Percentiles rank a stretch among this genome's conserved stretches.
phyloP scores from a whole-genome alignment of 768 basidiomycete species.

The Xanthoconium stramineum region DNA sequence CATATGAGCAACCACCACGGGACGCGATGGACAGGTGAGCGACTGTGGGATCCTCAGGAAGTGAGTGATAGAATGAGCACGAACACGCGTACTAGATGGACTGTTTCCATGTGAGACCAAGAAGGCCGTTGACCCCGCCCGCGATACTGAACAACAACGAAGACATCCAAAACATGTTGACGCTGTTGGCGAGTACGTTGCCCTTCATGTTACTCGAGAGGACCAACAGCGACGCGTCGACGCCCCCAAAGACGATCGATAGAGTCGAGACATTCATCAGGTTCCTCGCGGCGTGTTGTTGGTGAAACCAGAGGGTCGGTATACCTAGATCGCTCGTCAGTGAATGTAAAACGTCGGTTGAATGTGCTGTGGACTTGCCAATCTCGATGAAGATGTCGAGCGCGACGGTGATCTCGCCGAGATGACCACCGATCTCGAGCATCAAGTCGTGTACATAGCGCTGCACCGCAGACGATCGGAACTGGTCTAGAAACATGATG shows the following conservation, averaged over 20 bases:
- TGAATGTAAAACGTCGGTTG: neutral
- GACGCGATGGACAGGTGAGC: constrained; percentile 49
- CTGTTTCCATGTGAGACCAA: constrained; percentile 54
- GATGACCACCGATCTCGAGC: constrained; percentile 47
- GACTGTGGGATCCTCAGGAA: constrained; percentile 24
- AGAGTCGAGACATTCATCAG: constrained; percentile 49
- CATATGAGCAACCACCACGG: constrained; percentile 64
- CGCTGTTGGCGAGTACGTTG: constrained; percentile 33
- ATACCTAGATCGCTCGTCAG: constrained; percentile 34
- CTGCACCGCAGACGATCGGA: constrained; percentile 48
- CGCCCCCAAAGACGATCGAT: constrained; percentile 53
- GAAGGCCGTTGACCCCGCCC: constrained; percentile 48
- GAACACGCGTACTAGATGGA: constrained; percentile 44
- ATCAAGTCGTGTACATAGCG: constrained; percentile 49
- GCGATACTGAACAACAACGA: constrained; percentile 52
- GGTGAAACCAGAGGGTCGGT: constrained; percentile 50
- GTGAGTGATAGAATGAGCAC: neutral
- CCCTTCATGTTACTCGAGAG: constrained; percentile 36
- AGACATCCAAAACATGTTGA: constrained; percentile 53
- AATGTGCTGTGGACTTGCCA: constrained; percentile 30
- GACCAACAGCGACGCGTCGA: constrained; percentile 47
- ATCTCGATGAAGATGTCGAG: constrained; percentile 50
- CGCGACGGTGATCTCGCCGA: constrained; percentile 46
- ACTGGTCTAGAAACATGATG: constrained; percentile 37
- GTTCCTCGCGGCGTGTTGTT: constrained; percentile 46